A percentile compares a stretch with the other conserved stretches of the same genome.
phyloP scores from a whole-genome alignment of 2,329 filamentous ascomycete genomes.

The Fusarium graminum region DNA sequence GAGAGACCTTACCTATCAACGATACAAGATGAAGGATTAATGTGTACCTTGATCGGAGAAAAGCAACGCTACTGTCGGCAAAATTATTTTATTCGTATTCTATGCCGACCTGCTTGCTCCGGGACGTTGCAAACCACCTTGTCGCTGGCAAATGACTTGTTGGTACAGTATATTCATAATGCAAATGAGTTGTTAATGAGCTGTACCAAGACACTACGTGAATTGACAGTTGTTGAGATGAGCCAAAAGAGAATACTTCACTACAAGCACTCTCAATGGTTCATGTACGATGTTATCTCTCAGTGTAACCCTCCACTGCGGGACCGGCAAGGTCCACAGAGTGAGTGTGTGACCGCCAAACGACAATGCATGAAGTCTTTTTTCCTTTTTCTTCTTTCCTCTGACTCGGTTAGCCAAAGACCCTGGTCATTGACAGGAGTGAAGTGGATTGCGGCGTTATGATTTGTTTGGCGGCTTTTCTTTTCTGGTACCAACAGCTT shows the following conservation, averaged over 20 bases:
- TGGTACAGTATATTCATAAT: too few relatives aligned
- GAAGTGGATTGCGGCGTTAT: slow-evolving; percentile 8
- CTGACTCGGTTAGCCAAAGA: background rate
- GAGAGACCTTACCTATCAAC: too few relatives aligned
- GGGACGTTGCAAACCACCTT: background rate
- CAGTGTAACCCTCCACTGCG: slow-evolving; percentile 7
- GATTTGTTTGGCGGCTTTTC: slow-evolving; percentile 10
- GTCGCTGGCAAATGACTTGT: too few relatives aligned
- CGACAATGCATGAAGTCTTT: background rate
- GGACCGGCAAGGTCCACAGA: background rate
- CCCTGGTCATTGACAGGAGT: slow-evolving; percentile 11
- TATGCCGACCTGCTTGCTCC: background rate
- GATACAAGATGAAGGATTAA: too few relatives aligned
- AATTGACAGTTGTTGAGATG: background rate
- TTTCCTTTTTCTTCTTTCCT: too few relatives aligned
- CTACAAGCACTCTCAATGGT: background rate
- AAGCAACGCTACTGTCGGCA: too few relatives aligned
- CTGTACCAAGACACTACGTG: background rate
- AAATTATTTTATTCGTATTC: too few relatives aligned
- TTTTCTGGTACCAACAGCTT: slow-evolving; percentile 24
- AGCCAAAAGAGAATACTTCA: background rate
- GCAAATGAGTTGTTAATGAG: background rate
- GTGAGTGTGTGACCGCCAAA: slow-evolving; percentile 19
- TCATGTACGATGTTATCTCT: background rate
- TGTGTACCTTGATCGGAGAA: background rate